phyloP scores from a whole-genome alignment of 75 land plant species.

The Sequoiadendron giganteum region DNA sequence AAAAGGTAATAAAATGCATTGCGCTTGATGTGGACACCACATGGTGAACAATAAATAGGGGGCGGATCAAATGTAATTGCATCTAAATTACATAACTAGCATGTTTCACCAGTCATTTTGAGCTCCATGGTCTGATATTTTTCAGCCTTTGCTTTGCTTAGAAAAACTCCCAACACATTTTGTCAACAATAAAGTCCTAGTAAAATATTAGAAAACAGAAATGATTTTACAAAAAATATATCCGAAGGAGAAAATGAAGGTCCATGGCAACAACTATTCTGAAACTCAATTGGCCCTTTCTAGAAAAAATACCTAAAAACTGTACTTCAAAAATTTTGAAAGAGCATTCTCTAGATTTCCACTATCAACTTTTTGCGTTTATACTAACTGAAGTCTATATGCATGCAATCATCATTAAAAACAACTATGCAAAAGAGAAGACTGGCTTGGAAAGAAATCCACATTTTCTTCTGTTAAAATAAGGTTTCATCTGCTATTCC shows the following conservation, averaged over 20 bases:
- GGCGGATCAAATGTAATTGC: constrained; percentile 95
- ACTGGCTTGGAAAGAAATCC: not conserved
- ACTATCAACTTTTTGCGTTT: not conserved
- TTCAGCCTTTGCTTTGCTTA: constrained; percentile 93
- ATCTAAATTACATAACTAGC: constrained; percentile 90
- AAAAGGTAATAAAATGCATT: constrained; percentile 83
- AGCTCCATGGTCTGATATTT: constrained; percentile 93
- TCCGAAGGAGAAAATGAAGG: not conserved
- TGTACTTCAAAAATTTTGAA: not conserved
- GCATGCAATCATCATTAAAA: not conserved
- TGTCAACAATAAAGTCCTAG: not conserved
- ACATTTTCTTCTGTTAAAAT: not conserved
- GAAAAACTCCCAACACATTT: not conserved
- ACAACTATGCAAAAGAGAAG: not conserved
- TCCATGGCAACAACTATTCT: not conserved
- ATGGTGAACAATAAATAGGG: constrained; percentile 88
- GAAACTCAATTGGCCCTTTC: not conserved
- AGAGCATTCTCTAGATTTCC: not conserved
- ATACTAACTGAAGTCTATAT: not conserved
- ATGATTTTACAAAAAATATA: not conserved
- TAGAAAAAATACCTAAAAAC: not conserved
- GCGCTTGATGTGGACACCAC: constrained; percentile 92
- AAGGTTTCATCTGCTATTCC: not conserved
- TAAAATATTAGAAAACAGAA: not conserved
- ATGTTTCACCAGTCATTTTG: constrained; percentile 87